These are phyloP conservation scores for Jimgerdemannia flammicorona DNA, from an alignment of 192 early-diverging fungal genomes.

Conservation along the genomic window DNA sequence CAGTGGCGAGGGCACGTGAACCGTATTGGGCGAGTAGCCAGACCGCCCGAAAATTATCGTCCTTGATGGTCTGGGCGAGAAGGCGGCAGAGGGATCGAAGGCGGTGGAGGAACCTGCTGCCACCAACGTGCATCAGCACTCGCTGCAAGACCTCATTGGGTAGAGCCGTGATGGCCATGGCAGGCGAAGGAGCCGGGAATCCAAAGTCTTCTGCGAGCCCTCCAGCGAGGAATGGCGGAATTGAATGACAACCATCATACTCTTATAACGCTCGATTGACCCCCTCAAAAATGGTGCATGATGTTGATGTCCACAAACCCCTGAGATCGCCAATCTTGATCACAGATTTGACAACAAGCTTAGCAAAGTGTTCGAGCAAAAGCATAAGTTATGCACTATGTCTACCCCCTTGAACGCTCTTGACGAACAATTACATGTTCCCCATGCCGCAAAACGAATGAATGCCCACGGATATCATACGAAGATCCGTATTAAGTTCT, in stretches of 20 bases:
- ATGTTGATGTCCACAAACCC: not conserved
- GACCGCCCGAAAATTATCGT: not conserved
- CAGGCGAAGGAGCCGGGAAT: not conserved
- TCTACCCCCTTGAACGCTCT: too few species aligned
- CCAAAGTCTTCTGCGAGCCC: not conserved
- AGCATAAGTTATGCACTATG: too few species aligned
- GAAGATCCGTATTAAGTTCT: too few species aligned
- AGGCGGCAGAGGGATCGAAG: not conserved
- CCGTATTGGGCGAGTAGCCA: not conserved
- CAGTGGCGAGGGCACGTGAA: not conserved
- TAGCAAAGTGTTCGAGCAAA: too few species aligned
- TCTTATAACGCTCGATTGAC: not conserved
- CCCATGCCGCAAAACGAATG: too few species aligned
- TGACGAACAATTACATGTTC: too few species aligned
- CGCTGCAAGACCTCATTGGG: not conserved
- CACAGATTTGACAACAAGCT: not conserved
- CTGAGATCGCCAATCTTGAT: not conserved
- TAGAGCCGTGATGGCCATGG: not conserved
- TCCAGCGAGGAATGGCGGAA: not conserved
- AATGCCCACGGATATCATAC: too few species aligned
- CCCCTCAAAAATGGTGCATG: not conserved
- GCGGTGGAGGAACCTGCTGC: not conserved
- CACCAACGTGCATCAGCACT: not conserved
- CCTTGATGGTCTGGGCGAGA: not conserved
- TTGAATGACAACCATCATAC: not conserved